phyloP scores from a whole-genome alignment of 768 basidiomycete genomes.

The Tulasnella sp. region DNA sequence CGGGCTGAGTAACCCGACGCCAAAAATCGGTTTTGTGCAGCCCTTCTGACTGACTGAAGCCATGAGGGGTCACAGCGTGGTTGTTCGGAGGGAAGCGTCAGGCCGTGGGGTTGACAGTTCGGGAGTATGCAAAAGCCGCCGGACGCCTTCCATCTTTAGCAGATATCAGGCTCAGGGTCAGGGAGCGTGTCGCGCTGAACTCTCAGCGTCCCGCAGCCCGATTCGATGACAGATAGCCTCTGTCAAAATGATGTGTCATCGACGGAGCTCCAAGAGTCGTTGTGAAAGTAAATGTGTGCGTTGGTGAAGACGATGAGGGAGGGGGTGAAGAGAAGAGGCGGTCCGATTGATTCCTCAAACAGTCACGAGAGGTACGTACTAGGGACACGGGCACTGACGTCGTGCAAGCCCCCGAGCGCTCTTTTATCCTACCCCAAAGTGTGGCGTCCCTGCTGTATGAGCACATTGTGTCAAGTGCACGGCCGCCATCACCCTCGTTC shows the following conservation, averaged over 20 bases:
- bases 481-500: background rate
- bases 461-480: background rate
- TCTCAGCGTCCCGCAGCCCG: background rate
- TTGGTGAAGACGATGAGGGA: background rate
- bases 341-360: background rate
- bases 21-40: background rate
- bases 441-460: background rate
- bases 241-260: background rate
- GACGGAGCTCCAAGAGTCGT: background rate
- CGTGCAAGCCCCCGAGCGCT: background rate
- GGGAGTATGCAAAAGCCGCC: background rate
- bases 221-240: background rate
- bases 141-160: background rate
- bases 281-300: background rate
- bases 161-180: background rate
- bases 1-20: background rate
- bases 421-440: background rate
- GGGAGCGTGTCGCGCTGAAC: slow-evolving; percentile 1
- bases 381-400: background rate
- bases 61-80: background rate
- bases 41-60: background rate
- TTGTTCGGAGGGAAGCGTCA: background rate
- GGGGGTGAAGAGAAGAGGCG: too few species aligned
- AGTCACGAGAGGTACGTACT: background rate
- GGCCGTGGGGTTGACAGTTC: background rate